A percentile compares a stretch with the other conserved stretches of the same genome.
phyloP scores from a whole-genome alignment of 2,329 filamentous ascomycete species.

The Talaromyces sp. region DNA sequence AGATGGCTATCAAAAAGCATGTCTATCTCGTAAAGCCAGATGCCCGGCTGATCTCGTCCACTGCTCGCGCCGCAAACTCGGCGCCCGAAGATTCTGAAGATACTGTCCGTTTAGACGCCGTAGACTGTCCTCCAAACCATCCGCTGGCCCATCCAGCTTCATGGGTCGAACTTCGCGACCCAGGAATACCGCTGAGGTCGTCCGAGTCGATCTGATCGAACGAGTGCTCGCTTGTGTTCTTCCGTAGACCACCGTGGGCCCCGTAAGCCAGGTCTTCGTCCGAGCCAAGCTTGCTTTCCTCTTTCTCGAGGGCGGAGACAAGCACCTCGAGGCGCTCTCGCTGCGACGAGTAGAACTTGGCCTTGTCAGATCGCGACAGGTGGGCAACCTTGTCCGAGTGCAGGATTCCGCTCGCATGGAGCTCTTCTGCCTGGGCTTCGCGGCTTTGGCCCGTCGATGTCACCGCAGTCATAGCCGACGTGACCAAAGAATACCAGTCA shows the following conservation, averaged over 20 bases:
- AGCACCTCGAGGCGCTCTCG: constrained; percentile 70
- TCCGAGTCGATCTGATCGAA: constrained; percentile 86
- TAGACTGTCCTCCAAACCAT: constrained; percentile 9
- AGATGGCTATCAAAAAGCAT: not conserved
- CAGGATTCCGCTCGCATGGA: constrained; percentile 57
- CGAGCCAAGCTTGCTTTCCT: constrained; percentile 58
- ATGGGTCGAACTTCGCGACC: not conserved
- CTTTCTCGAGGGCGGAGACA: constrained; percentile 71
- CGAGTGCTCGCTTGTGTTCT: constrained; percentile 79
- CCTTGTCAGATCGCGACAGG: constrained; percentile 58
- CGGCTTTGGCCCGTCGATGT: constrained; percentile 37
- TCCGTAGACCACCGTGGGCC: constrained; percentile 50
- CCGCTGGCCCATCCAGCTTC: constrained; percentile 8
- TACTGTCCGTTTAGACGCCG: constrained; percentile 2
- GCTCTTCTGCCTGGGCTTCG: constrained; percentile 43
- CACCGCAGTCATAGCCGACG: constrained; percentile 65
- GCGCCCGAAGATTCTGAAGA: constrained; percentile 18
- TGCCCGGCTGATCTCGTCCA: constrained; percentile 20
- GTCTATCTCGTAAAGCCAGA: constrained; percentile 11
- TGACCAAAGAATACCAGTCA: constrained; percentile 75
- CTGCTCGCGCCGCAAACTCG: constrained; percentile 24
- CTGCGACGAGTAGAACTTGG: constrained; percentile 71
- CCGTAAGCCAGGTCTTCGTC: constrained; percentile 39
- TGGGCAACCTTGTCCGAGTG: constrained; percentile 65
- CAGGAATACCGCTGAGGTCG: constrained; percentile 33